Percentiles rank a stretch among this genome's conserved stretches.
Conservation (phyloP, 371 early-diverging fungal species). For the Fennellomyces sp. region DNA sequence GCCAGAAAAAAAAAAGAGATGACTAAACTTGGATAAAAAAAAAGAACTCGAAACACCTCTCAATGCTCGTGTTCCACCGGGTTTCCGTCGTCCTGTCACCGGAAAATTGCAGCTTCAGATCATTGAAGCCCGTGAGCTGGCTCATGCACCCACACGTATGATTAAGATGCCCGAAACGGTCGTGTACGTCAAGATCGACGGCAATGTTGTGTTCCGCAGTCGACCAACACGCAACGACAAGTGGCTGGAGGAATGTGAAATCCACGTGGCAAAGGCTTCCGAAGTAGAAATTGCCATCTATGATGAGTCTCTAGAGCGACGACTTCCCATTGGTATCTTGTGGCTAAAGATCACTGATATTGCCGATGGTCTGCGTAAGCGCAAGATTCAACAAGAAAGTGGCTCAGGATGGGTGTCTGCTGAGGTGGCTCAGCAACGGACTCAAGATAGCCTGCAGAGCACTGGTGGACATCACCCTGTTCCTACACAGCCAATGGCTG, state of each 20-base stretch:
- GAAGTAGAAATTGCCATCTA: conserved; percentile 90
- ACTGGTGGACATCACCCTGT: conserved; percentile 5
- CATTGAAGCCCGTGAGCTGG: conserved; percentile 67
- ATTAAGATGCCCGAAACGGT: conserved; percentile 54
- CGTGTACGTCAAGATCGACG: conserved; percentile 86
- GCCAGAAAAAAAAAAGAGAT: background rate
- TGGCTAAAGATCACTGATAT: conserved; percentile 87
- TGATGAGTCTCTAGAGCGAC: conserved; percentile 71
- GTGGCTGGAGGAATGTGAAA: conserved; percentile 87
- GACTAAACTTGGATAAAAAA: background rate
- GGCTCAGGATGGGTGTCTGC: conserved; percentile 57
- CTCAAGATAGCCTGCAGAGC: conserved; percentile 4
- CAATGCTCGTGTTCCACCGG: conserved; percentile 61
- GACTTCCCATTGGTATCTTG: conserved; percentile 75
- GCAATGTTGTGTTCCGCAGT: conserved; percentile 76
- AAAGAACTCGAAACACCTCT: conserved; percentile 49
- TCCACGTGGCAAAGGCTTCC: conserved; percentile 85
- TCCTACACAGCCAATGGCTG: conserved; percentile 15
- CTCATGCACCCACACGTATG: conserved; percentile 70
- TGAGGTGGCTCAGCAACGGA: conserved; percentile 41
- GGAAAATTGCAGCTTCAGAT: conserved; percentile 75
- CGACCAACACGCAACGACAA: conserved; percentile 68
- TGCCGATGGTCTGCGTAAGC: conserved; percentile 75
- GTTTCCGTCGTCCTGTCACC: conserved; percentile 74
- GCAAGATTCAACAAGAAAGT: conserved; percentile 64